Conservation (phyloP, 2,329 filamentous ascomycete genomes). For the Fusarium ambrosium region DNA sequence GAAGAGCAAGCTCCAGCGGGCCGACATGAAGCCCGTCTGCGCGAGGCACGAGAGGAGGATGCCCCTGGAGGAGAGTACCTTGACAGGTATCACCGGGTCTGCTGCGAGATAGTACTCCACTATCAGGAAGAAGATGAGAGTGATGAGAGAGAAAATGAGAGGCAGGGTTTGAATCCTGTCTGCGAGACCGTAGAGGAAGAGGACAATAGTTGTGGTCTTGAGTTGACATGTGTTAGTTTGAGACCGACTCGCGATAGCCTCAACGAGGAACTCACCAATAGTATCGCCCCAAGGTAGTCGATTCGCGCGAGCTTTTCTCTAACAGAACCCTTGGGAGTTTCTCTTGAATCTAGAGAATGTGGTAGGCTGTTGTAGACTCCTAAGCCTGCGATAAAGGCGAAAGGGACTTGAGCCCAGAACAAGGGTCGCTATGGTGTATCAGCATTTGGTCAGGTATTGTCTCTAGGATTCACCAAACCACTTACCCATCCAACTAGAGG, state of each 20-base stretch:
- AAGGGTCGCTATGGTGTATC: slow-evolving; percentile 69
- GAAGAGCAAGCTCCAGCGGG: slow-evolving; percentile 84
- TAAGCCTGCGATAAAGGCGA: slow-evolving; percentile 71
- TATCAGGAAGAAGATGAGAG: slow-evolving; percentile 67
- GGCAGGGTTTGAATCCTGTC: slow-evolving; percentile 71
- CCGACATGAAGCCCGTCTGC: slow-evolving; percentile 83
- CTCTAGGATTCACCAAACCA: background rate
- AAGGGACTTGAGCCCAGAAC: slow-evolving; percentile 79
- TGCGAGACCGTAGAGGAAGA: slow-evolving; percentile 80
- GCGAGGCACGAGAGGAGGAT: slow-evolving; percentile 80
- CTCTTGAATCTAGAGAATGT: slow-evolving; percentile 19
- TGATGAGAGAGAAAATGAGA: slow-evolving; percentile 69
- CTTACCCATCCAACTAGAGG: slow-evolving; percentile 78
- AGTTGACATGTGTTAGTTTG: slow-evolving; percentile 11
- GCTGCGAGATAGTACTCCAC: slow-evolving; percentile 74
- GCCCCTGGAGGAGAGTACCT: slow-evolving; percentile 76
- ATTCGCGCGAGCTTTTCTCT: slow-evolving; percentile 72
- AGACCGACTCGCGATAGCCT: background rate
- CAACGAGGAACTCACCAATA: slow-evolving; percentile 65
- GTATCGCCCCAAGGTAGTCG: slow-evolving; percentile 80
- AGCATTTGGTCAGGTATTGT: slow-evolving; percentile 15
- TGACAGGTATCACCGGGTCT: slow-evolving; percentile 82
- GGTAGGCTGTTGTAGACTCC: slow-evolving; percentile 77
- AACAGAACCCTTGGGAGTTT: slow-evolving; percentile 49
- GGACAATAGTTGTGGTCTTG: slow-evolving; percentile 73